phyloP scores from a whole-genome alignment of 345 rosid species.

The Hypericum perforatum region DNA sequence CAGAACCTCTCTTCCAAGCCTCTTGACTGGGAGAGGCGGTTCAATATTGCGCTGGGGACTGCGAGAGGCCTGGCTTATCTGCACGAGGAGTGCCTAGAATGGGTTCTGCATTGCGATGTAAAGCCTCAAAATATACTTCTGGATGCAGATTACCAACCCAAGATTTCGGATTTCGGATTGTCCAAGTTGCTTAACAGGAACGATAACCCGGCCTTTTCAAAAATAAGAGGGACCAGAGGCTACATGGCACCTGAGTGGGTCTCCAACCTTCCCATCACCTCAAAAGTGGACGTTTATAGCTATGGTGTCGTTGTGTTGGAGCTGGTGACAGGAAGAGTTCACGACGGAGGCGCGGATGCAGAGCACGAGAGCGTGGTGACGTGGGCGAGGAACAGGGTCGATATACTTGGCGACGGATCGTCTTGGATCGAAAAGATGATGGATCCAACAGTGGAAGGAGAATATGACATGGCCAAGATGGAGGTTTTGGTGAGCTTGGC shows the following conservation, averaged over 20 bases:
- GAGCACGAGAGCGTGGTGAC: not conserved
- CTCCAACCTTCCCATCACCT: conserved; percentile 4
- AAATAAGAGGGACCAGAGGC: conserved; percentile 9
- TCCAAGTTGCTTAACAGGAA: conserved; percentile 4
- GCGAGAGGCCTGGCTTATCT: conserved; percentile 14
- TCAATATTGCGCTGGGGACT: conserved; percentile 3
- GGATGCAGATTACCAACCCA: not conserved
- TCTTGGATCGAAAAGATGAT: conserved; percentile 11
- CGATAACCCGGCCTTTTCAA: not conserved
- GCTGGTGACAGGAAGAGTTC: conserved; percentile 10
- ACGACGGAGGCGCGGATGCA: not conserved
- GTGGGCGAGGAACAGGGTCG: conserved; percentile 10
- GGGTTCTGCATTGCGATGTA: conserved; percentile 14
- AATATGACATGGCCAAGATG: conserved; percentile 3
- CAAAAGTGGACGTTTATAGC: conserved; percentile 14
- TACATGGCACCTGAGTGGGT: conserved; percentile 13
- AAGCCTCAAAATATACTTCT: conserved; percentile 12
- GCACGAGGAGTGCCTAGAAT: conserved; percentile 12
- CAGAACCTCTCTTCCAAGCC: conserved; percentile 4
- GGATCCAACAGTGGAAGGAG: conserved; percentile 15
- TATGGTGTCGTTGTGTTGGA: conserved; percentile 12
- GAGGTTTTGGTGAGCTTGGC: conserved; percentile 15
- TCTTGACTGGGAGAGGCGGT: conserved; percentile 9
- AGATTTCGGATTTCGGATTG: conserved; percentile 11
- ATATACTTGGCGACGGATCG: not conserved